Evolutionary conservation across 331 rosid species (phyloP).

Genomic region (Rhamnella rubrinervis): DNA sequence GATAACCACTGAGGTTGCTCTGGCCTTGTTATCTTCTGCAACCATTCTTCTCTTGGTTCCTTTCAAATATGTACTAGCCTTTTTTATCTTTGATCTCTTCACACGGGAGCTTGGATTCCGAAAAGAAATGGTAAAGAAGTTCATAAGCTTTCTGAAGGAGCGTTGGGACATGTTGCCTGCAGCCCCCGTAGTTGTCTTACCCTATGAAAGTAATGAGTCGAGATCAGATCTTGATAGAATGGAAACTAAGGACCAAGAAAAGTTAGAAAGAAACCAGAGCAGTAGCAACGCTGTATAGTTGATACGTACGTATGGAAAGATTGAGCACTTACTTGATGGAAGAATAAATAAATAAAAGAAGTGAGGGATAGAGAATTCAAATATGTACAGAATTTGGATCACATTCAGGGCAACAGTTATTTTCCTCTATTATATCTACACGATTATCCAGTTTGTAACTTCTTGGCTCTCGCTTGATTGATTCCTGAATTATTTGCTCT

Average conservation of each 20-base stretch:
- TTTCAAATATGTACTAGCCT: conserved; percentile 74
- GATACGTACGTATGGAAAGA: background rate
- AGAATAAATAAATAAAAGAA: background rate
- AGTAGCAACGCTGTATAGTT: conserved; percentile 20
- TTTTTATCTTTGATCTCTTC: conserved; percentile 74
- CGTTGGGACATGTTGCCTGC: conserved; percentile 96
- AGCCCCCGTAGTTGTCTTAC: conserved; percentile 83
- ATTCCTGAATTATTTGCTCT: no score
- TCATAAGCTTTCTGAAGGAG: conserved; percentile 56
- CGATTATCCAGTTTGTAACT: no score
- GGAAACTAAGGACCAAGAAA: conserved; percentile 39
- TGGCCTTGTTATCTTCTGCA: conserved; percentile 61
- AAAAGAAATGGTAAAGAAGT: conserved; percentile 67
- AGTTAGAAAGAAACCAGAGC: conserved; percentile 43
- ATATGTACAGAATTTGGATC: conserved; percentile 6
- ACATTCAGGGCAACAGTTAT: no score
- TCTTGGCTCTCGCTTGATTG: no score
- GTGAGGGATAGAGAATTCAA: background rate
- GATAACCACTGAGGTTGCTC: conserved; percentile 89
- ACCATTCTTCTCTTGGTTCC: conserved; percentile 62
- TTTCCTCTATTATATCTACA: no score
- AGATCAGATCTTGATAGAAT: conserved; percentile 38
- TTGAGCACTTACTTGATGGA: background rate
- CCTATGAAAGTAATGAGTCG: conserved; percentile 55
- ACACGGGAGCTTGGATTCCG: conserved; percentile 86